These are phyloP conservation scores for Trypanosoma lewisi DNA, from an alignment of 208 protist genomes.

Conservation along the genomic window DNA sequence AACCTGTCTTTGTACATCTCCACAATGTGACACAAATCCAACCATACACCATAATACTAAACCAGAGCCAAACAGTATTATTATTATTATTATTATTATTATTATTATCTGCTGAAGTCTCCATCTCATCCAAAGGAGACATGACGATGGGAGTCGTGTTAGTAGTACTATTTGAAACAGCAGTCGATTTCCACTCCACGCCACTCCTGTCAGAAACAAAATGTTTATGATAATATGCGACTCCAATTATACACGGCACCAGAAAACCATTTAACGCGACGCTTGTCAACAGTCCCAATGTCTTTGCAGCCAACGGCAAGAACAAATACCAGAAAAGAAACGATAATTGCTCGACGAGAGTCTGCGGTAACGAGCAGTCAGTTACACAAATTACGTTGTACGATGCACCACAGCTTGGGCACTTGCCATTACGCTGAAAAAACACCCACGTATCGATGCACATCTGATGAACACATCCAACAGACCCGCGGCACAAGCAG, in stretches of 20 bases:
- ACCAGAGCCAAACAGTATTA: conserved; percentile 23
- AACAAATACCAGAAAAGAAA: conserved; percentile 36
- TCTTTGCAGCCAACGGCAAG: conserved; percentile 18
- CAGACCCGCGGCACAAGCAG: conserved; percentile 55
- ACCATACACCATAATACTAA: conserved; percentile 25
- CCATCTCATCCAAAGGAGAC: no score
- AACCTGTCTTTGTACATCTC: conserved; percentile 11
- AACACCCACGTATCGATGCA: conserved; percentile 78
- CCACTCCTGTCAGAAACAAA: background rate
- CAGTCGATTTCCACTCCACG: background rate
- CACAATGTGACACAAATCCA: conserved; percentile 17
- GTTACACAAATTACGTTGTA: conserved; percentile 44
- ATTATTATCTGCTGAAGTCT: no score
- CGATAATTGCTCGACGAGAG: conserved; percentile 8
- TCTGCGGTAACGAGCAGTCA: conserved; percentile 13
- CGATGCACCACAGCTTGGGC: conserved; percentile 45
- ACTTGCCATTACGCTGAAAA: conserved; percentile 36
- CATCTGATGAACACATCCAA: conserved; percentile 60
- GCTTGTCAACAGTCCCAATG: conserved; percentile 3
- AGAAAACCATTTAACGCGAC: conserved; percentile 16
- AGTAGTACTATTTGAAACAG: background rate
- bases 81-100: no score
- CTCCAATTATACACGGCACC: conserved; percentile 23
- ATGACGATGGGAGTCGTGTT: background rate
- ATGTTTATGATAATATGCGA: conserved; percentile 23